These are phyloP conservation scores for Epichloe gansuensis DNA, from an alignment of 2,329 filamentous ascomycete genomes.

Conservation along the genomic window DNA sequence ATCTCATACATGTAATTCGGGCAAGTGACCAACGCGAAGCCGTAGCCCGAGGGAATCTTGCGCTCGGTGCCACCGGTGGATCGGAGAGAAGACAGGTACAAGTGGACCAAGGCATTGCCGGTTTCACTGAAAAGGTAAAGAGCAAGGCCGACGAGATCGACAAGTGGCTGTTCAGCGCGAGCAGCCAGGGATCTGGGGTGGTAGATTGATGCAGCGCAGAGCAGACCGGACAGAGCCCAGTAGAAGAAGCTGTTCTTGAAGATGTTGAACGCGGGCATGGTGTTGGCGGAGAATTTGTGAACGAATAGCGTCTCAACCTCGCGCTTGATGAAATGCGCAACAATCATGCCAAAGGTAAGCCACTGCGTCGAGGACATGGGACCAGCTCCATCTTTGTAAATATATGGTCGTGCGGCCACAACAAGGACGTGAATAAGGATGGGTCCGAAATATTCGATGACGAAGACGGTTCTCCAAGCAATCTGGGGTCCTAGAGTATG, in stretches of 20 bases:
- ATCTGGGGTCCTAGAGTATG: constrained; percentile 62
- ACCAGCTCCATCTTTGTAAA: constrained; percentile 31
- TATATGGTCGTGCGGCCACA: constrained; percentile 58
- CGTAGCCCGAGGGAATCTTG: constrained; percentile 75
- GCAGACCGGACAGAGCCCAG: constrained; percentile 71
- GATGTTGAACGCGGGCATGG: constrained; percentile 84
- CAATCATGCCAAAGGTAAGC: constrained; percentile 61
- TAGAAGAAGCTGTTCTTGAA: constrained; percentile 95
- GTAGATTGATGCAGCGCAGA: constrained; percentile 80
- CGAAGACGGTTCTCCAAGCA: constrained; percentile 83
- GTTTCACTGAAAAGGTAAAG: constrained; percentile 70
- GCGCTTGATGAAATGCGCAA: constrained; percentile 84
- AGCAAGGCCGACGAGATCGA: constrained; percentile 57
- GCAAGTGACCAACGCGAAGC: constrained; percentile 80
- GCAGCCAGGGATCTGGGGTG: constrained; percentile 59
- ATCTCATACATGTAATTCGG: constrained; percentile 97
- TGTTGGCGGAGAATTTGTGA: constrained; percentile 88
- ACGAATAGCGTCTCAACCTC: constrained; percentile 90
- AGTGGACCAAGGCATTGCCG: constrained; percentile 68
- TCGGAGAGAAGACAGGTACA: constrained; percentile 66
- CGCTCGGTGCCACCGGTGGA: constrained; percentile 71
- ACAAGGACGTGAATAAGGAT: constrained; percentile 73
- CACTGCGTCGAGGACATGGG: constrained; percentile 56
- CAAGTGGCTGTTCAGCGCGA: constrained; percentile 28
- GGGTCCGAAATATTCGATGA: constrained; percentile 90